Evolutionary conservation across 768 basidiomycete species (phyloP).

Genomic region (Pulveroboletus frians): DNA sequence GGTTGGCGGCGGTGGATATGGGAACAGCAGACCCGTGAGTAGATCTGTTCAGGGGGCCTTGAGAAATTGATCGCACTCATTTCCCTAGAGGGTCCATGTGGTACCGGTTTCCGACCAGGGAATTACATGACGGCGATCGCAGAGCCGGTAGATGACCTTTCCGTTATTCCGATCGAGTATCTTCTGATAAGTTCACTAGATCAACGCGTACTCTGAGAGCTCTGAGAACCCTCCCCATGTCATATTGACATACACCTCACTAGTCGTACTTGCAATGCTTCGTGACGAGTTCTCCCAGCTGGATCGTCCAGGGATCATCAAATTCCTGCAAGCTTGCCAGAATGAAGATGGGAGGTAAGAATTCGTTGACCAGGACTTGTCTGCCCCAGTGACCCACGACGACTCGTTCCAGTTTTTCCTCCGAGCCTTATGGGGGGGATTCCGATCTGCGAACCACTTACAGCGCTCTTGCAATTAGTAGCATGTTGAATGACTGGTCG

Average conservation of each 20-base stretch:
- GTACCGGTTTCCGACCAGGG: slow-evolving; percentile 71
- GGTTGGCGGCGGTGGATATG: slow-evolving; percentile 84
- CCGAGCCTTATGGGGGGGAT: slow-evolving; percentile 62
- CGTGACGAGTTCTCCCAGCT: slow-evolving; percentile 77
- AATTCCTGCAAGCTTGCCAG: slow-evolving; percentile 70
- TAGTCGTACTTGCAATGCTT: slow-evolving; percentile 78
- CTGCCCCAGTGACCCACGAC: neutral
- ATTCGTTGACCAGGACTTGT: slow-evolving; percentile 8
- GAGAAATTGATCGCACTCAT: neutral
- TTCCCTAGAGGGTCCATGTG: slow-evolving; percentile 48
- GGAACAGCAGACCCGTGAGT: slow-evolving; percentile 68
- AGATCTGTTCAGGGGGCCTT: slow-evolving; percentile 1
- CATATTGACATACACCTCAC: slow-evolving; percentile 90
- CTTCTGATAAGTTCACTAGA: slow-evolving; percentile 22
- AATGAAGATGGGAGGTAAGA: slow-evolving; percentile 74
- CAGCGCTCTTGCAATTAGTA: slow-evolving; percentile 80
- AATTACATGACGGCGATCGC: slow-evolving; percentile 54
- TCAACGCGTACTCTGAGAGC: slow-evolving; percentile 35
- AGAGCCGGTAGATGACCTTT: slow-evolving; percentile 10
- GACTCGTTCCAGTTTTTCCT: slow-evolving; percentile 54
- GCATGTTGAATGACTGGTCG: slow-evolving; percentile 76
- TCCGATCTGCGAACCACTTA: slow-evolving; percentile 81
- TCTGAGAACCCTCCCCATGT: slow-evolving; percentile 70
- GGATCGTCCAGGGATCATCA: slow-evolving; percentile 60
- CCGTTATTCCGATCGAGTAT: neutral